A percentile compares a stretch with the other conserved stretches of the same genome.
phyloP scores from a whole-genome alignment of 345 rosid species.

The Citrus unshiu region DNA sequence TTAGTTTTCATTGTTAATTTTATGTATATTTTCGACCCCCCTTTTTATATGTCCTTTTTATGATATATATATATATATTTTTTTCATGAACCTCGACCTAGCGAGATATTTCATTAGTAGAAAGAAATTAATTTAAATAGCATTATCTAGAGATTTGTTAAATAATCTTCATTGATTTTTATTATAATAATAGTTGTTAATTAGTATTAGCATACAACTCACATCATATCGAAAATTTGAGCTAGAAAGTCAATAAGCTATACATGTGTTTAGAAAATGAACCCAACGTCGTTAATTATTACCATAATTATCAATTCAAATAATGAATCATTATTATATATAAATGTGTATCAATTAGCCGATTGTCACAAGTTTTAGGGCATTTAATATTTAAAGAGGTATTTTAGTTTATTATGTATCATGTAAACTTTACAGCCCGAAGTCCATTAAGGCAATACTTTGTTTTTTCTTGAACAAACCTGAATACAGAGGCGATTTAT shows the following conservation, averaged over 20 bases:
- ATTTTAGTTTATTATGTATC: background rate
- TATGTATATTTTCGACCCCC: no score
- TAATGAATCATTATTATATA: background rate
- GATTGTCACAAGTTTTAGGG: background rate
- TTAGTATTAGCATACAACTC: background rate
- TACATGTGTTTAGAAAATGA: background rate
- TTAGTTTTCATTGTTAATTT: no score
- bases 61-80: no score
- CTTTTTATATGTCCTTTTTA: no score
- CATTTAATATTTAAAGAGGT: background rate
- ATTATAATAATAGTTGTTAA: background rate
- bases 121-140: no score
- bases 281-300: background rate
- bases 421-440: conserved; percentile 8
- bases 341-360: background rate
- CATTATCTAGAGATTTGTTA: no score
- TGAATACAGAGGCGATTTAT: no score
- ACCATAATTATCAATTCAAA: background rate
- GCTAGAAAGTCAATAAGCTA: background rate
- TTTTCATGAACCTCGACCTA: no score
- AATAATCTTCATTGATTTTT: no score
- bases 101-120: no score
- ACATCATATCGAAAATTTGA: background rate
- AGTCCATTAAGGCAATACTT: background rate
- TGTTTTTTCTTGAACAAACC: no score